Percentiles rank a stretch among this genome's conserved stretches.
phyloP scores from a whole-genome alignment of 140 eudicot genomes.

The Ambrosia hybrid region DNA sequence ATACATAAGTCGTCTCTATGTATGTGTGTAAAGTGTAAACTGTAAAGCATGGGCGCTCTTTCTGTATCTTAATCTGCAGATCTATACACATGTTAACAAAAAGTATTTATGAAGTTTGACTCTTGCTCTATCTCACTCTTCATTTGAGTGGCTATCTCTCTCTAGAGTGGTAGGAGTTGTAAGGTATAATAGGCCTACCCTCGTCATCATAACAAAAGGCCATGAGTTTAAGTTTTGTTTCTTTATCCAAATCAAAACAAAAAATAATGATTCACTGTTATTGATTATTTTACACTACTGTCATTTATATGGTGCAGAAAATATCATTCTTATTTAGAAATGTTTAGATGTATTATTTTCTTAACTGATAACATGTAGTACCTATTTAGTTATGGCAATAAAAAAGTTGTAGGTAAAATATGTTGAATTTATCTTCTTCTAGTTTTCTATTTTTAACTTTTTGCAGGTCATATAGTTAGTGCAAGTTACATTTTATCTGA shows the following conservation, averaged over 20 bases:
- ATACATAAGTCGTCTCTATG: neutral
- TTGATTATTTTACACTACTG: slow-evolving; percentile 21
- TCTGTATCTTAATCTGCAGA: neutral
- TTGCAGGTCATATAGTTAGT: no score
- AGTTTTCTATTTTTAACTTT: no score
- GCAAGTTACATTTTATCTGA: no score
- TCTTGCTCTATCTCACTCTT: slow-evolving; percentile 17
- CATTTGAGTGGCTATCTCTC: slow-evolving; percentile 30
- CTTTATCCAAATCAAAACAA: no score
- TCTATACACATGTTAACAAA: slow-evolving; percentile 20
- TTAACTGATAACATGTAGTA: no score
- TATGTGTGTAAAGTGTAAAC: neutral
- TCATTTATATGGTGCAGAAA: neutral
- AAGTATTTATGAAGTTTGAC: slow-evolving; percentile 42
- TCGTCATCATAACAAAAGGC: slow-evolving; percentile 41
- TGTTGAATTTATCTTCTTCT: no score
- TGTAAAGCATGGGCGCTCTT: neutral
- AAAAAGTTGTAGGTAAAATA: no score
- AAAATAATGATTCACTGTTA: slow-evolving; percentile 17
- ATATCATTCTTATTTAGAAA: no score
- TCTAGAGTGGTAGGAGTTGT: slow-evolving; percentile 27
- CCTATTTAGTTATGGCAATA: no score
- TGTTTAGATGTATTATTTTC: no score
- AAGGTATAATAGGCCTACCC: slow-evolving; percentile 35
- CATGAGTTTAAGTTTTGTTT: slow-evolving; percentile 26